A percentile compares a stretch with the other conserved stretches of the same genome.
These are phyloP conservation scores for Chaetomiaceae sp. DNA, from an alignment of 2,329 filamentous ascomycete genomes.

Conservation along the genomic window DNA sequence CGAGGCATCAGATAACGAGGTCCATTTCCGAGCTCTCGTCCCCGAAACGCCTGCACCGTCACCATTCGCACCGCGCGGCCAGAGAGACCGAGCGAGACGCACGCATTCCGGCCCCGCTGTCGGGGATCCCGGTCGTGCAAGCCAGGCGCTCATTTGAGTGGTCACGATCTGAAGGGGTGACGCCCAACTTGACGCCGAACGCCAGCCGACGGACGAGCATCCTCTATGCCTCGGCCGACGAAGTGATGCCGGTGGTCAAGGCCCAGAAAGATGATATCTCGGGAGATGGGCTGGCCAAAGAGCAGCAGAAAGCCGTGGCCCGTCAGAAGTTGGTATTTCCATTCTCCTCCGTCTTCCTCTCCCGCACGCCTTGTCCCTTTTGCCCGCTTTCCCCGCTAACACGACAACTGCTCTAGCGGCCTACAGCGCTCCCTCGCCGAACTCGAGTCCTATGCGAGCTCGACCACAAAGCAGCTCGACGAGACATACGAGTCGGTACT, in stretches of 20 bases:
- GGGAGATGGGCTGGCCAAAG: conserved; percentile 34
- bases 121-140: conserved; percentile 25
- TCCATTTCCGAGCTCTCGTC: conserved; percentile 51
- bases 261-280: conserved; percentile 34
- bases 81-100: conserved; percentile 33
- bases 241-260: conserved; percentile 12
- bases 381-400: not conserved
- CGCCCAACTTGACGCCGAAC: conserved; percentile 30
- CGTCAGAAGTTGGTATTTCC: conserved; percentile 34
- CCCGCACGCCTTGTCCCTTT: not conserved
- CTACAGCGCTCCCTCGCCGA: conserved; percentile 46
- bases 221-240: conserved; percentile 22
- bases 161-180: conserved; percentile 39
- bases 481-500: conserved; percentile 68
- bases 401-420: conserved; percentile 33
- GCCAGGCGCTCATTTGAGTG: conserved; percentile 38
- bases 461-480: conserved; percentile 61
- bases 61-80: conserved; percentile 31
- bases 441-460: conserved; percentile 54
- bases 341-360: too few relatives aligned
- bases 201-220: conserved; percentile 23
- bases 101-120: conserved; percentile 18
- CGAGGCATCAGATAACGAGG: conserved; percentile 48
- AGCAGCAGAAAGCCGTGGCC: conserved; percentile 35
- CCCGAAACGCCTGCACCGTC: conserved; percentile 36